Evolutionary conservation across 2,329 filamentous ascomycete genomes (phyloP), one percentile per base, ranked within the genome.

Genomic region (Colletotrichum salicis): DNA sequence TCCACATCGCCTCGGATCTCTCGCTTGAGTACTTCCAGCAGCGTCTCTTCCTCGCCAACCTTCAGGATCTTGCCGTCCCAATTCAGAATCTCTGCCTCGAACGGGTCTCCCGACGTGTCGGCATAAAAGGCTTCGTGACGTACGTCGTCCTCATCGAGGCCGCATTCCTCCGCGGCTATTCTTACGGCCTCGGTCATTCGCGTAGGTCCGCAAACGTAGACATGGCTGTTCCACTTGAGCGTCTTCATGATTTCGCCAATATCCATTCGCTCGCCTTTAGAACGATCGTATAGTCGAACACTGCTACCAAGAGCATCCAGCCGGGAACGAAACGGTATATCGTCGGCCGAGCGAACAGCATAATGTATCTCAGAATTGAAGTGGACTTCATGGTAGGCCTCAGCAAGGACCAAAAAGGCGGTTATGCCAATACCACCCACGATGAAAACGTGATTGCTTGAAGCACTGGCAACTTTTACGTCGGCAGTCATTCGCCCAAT

Each of bases 361-460:
- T 90, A 91, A 79, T 92, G 90, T 52, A 92, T 78, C 27, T 83
- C 81, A 48, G 84, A 86, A 67, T 85, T 84, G 77, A 80, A 86
- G 75, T 89, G 83, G 70, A 87, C 86, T 5, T 75, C 37, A 19
- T 80, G 77, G 71, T 84, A 84, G 1, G 35, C 64, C 60, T 86
- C 79, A 3, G 89, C 76, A 29, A 89, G 80, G 1, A 82, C 76
- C 10, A 93, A 76, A 73, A 92, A 92, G 0, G 91, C 91, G 1
- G 91, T 93, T 72, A 93, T 87, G 0, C 91, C 91, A 35, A 93
- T 89, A 0, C 91, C 91, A 11, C 88, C 91, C 0, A 86, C 89
- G 35, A 93, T 86, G 75, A 92, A 89, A 51, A 92, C 82, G 73
- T 92, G 90, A 61, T 87, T 84, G 73, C 87, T 89, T 8, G 88